Evolutionary conservation across 2,329 filamentous ascomycete species (phyloP), one percentile per base, ranked within the genome.

Genomic region (Pezicula carpinea): DNA sequence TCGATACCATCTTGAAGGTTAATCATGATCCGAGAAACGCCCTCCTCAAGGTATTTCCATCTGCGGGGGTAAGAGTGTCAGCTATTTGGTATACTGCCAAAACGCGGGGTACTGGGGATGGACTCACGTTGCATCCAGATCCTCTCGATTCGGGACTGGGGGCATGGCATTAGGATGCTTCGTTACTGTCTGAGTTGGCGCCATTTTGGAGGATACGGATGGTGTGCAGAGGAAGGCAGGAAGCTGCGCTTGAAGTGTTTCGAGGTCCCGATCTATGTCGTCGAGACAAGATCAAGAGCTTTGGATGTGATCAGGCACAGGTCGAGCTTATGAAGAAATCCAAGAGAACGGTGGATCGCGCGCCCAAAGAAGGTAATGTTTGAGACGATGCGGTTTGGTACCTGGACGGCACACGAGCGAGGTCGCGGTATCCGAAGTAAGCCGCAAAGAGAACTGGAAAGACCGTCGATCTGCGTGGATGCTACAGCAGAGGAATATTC

Each of bases 21-120:
- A 58, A 82, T 81, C 92, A 99, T 97, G 63, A 99, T 95, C 65
- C 85, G 88, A 55, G 89, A 83, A 57, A 99, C 90, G 54, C 92
- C 91, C 52, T 77, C 77, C 67, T 96, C 85, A 44, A 99, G 77
- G 67, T 95, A 97, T 49, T 77, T 75, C 93, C 93, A 99, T 71
- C 89, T 95, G 59, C 43, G 33, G n/a, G 7, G 21, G 14, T 5
- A 43, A 39, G n/a, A 38, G 45, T 55, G n/a, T 40, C n/a, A 19
- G 11, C 38, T 22, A 23, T 10, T 22, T 22, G 15, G n/a, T 6
- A 18, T n/a, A 38, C 11, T 38, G 6, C 14, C 13, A 17, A 14
- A 19, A 21, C 26, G 26, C 21, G 39, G 15, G 34, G 39, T 33
- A 10, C 31, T 26, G 23, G 22, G 22, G 38, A 34, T 42, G 23